phyloP scores from a whole-genome alignment of 140 eudicot species.

The Senecio squalidus region DNA sequence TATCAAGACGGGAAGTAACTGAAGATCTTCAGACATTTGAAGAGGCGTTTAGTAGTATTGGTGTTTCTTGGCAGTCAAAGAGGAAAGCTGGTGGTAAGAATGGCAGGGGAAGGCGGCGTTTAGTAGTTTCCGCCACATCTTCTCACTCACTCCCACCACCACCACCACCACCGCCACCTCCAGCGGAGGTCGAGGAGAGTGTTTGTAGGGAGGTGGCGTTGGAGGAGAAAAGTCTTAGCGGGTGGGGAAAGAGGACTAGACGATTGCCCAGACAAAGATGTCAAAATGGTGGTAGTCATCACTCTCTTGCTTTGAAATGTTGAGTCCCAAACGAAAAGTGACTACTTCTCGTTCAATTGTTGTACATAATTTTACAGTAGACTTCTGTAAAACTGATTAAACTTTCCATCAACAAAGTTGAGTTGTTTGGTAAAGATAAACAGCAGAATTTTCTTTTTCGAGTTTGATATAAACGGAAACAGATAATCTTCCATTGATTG shows the following conservation, averaged over 20 bases:
- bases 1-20: conserved; percentile 70
- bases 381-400: conserved; percentile 2
- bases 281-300: conserved; percentile 24
- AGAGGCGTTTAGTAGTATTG: conserved; percentile 51
- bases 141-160: neutral
- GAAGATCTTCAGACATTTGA: conserved; percentile 81
- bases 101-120: conserved; percentile 46
- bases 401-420: conserved; percentile 13
- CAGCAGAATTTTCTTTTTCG: conserved; percentile 3
- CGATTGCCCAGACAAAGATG: conserved; percentile 72
- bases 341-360: neutral
- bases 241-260: conserved; percentile 85
- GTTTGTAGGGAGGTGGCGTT: conserved; percentile 26
- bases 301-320: conserved; percentile 31
- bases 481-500: neutral
- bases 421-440: conserved; percentile 12
- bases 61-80: conserved; percentile 46
- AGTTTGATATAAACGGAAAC: conserved; percentile 23
- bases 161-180: conserved; percentile 1
- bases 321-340: neutral
- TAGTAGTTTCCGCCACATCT: conserved; percentile 10
- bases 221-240: conserved; percentile 44
- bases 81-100: conserved; percentile 38
- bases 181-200: conserved; percentile 21
- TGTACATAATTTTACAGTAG: conserved; percentile 28